Conservation (phyloP, 306 rosid genomes). For the Urtica urens region DNA sequence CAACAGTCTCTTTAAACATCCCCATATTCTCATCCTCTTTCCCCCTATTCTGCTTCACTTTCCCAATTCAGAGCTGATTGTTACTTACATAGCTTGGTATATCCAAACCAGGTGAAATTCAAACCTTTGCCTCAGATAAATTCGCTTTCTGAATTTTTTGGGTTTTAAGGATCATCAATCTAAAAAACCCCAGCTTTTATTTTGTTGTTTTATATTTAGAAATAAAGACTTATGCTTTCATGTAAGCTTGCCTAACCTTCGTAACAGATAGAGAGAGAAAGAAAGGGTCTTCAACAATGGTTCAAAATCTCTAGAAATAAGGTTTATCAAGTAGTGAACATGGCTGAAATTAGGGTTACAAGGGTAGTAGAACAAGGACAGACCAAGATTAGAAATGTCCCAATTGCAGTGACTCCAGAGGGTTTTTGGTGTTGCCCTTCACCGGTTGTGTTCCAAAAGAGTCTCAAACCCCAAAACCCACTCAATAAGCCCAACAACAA, state of each 20-base stretch:
- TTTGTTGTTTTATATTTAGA: slow-evolving; percentile 7
- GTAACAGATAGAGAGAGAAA: background rate
- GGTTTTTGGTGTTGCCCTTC: slow-evolving; percentile 96
- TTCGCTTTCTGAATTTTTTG: slow-evolving; percentile 13
- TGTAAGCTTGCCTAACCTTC: slow-evolving; percentile 16
- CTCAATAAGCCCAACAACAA: slow-evolving; percentile 60
- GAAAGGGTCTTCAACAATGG: slow-evolving; percentile 14
- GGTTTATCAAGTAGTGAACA: slow-evolving; percentile 6
- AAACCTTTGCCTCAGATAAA: slow-evolving; percentile 12
- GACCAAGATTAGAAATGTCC: slow-evolving; percentile 74
- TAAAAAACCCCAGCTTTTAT: too few relatives aligned
- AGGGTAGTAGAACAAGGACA: slow-evolving; percentile 60
- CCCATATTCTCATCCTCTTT: background rate
- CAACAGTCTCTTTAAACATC: background rate
- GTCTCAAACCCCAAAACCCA: slow-evolving; percentile 55
- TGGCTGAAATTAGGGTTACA: slow-evolving; percentile 61
- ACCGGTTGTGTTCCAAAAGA: slow-evolving; percentile 85
- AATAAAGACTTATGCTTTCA: slow-evolving; percentile 15
- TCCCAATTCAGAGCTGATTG: slow-evolving; percentile 13
- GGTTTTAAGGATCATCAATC: slow-evolving; percentile 23
- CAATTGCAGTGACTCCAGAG: slow-evolving; percentile 89
- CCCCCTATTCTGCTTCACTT: slow-evolving; percentile 6
- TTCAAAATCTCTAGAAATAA: slow-evolving; percentile 10
- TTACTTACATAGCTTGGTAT: slow-evolving; percentile 3
- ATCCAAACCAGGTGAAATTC: slow-evolving; percentile 7